Conservation (phyloP, 805 yeast genomes). For the Starmerella kuoi region DNA sequence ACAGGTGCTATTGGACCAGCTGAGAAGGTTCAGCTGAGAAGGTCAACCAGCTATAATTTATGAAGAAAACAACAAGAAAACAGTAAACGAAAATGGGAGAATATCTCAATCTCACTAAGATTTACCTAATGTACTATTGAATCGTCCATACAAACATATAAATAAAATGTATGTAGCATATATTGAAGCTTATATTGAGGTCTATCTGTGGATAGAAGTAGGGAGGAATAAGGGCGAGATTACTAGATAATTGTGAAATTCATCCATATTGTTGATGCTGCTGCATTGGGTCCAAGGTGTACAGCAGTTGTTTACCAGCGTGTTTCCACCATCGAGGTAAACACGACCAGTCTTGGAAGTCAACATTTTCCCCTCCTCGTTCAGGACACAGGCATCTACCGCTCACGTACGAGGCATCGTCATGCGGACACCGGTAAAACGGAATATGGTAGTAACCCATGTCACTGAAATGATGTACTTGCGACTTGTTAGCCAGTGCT, state of each 20-base stretch:
- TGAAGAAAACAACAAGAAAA: too few species aligned
- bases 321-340: conserved; percentile 31
- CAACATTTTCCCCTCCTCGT: conserved; percentile 27
- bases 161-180: too few species aligned
- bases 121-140: too few species aligned
- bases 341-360: conserved; percentile 28
- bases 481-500: conserved; percentile 43
- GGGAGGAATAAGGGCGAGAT: too few species aligned
- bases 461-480: conserved; percentile 68
- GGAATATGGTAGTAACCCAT: conserved; percentile 71
- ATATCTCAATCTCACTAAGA: too few species aligned
- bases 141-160: too few species aligned
- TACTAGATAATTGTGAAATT: too few species aligned
- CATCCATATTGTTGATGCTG: too few species aligned
- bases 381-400: conserved; percentile 31
- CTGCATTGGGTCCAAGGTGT: conserved; percentile 20
- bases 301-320: conserved; percentile 26
- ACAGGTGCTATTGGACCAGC: conserved; percentile 75
- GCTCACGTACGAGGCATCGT: conserved; percentile 25
- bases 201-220: too few species aligned
- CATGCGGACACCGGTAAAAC: conserved; percentile 35
- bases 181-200: too few species aligned
- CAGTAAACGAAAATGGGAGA: too few species aligned
- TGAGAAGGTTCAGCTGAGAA: conserved; percentile 36
- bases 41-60: too few species aligned